These are phyloP conservation scores for Jamesozyma hellenica DNA, from an alignment of 805 yeast species.

Conservation along the genomic window DNA sequence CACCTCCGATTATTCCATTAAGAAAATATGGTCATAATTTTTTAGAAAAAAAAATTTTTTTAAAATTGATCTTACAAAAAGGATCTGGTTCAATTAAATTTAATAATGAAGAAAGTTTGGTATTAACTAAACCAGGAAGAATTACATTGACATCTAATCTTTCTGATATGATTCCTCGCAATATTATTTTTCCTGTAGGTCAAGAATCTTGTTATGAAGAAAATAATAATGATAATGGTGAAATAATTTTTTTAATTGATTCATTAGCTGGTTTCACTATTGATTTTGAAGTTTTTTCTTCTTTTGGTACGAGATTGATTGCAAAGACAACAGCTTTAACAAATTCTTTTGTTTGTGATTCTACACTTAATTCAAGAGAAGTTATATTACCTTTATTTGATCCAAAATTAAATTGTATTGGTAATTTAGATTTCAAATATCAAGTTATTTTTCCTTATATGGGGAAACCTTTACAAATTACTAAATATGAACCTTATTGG, in stretches of 20 bases:
- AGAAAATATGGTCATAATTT: conserved; percentile 94
- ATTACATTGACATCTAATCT: conserved; percentile 68
- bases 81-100: conserved; percentile 37
- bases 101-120: conserved; percentile 35
- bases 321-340: conserved; percentile 76
- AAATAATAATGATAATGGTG: conserved; percentile 3
- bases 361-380: conserved; percentile 31
- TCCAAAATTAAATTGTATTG: conserved; percentile 68
- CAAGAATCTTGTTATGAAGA: conserved; percentile 6
- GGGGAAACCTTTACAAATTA: conserved; percentile 74
- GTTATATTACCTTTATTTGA: conserved; percentile 68
- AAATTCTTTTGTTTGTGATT: conserved; percentile 36
- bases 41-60: conserved; percentile 76
- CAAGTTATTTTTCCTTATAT: conserved; percentile 83
- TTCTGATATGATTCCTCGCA: conserved; percentile 80
- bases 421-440: conserved; percentile 65
- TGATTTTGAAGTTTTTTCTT: conserved; percentile 86
- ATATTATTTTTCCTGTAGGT: conserved; percentile 66
- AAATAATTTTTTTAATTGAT: conserved; percentile 74
- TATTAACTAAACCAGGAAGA: conserved; percentile 58
- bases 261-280: conserved; percentile 62
- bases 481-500: conserved; percentile 87
- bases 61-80: conserved; percentile 61
- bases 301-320: conserved; percentile 84
- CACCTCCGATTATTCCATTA: conserved; percentile 92